Evolutionary conservation across 495 filamentous ascomycete genomes (phyloP), one percentile per base, ranked within the genome.

Genomic region (Astrocystis sublimbata): DNA sequence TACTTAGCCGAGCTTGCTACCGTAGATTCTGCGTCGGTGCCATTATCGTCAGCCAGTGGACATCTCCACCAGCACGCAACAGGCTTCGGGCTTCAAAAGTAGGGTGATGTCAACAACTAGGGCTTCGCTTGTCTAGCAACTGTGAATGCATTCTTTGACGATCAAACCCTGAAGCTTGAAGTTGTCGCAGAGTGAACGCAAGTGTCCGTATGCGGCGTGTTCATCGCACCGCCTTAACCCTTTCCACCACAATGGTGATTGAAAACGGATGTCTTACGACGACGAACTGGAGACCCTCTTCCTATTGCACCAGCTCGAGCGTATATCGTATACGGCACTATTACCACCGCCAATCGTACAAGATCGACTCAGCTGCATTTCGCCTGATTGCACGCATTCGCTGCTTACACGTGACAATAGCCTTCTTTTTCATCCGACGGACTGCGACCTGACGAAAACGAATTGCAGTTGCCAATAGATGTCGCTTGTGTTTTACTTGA

Each of bases 61-160:
- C 21, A 45, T 43, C 54, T 57, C 54, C 54, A 57, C 54, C 40
- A 57, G 45, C 54, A 57, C 54, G 54, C 54, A 40, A 57, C 54
- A 45, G 24, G 54, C 54, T 57, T 10, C 38, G n/a, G n/a, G n/a
- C n/a, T n/a, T n/a, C n/a, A n/a, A 30, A 23, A 40, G 24, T 43
- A 9, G n/a, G 7, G 38, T 45, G 33, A 2, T 7, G n/a, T 21
- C 31, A 42, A 26, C 24, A 42, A 26, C 24, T 56, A 28, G 40
- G 45, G 45, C 40, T 45, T 31, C 24, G 15, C 30, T 38, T 15
- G n/a, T 52, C 52, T 19, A 24, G 28, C 17, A 43, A 28, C 26
- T 10, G 28, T 33, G 28, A 45, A 42, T 45, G 54, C 28, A 33
- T 57, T 57, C 45, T 23, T 23, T 57, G 54, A 28, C 54, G 54